Base-by-base conservation (phyloP, 208 protist genomes). In the Leishmania guyanensis region DNA sequence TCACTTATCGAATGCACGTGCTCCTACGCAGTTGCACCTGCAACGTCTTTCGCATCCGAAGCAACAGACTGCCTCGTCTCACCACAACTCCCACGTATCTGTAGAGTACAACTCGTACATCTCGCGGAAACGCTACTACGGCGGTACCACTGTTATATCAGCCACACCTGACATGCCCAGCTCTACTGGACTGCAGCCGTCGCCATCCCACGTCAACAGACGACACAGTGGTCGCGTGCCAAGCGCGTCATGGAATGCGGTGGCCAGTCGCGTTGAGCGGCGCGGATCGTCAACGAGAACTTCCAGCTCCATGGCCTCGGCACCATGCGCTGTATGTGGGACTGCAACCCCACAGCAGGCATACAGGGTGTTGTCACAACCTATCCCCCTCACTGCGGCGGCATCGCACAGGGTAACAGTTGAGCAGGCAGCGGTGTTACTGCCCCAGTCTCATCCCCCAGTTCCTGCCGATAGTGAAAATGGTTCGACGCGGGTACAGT, bases 21-120 rank as follows among this genome's bases (percentile, higher is more conserved):
- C 51, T 69, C 9, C 62, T 73, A 62, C 48, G 73, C 62, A 51
- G 17, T 39, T 20, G 16, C 29, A 64, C 6, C n/a, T 91, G n/a
- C 60, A 85, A 73, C 85, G 85, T 17, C 81, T 91, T 12, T 36
- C 88, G 26, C 82, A 85, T 62, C 83, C 85, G 10, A 80, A 84
- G 75, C 66, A 51, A 12, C 64, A 39, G 64, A 48, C 54, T 33
- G 10, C 43, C 3, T 62, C 76, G n/a, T 9, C 54, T 36, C 81
- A 77, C 68, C 56, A 33, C 20, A 72, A 82, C n/a, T 22, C 66
- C 17, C 33, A 33, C 54, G 78, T 64, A 36, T 2, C 74, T 43
- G 73, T 36, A 46, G 74, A 65, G 66, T 69, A 60, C 43, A 60
- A 69, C 48, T 53, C 62, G 22, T 71, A 68, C 65, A 50, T 14